Evolutionary conservation across 2,329 filamentous ascomycete genomes (phyloP), one percentile per base, ranked within the genome.

Genomic region (Geosmithia flava): DNA sequence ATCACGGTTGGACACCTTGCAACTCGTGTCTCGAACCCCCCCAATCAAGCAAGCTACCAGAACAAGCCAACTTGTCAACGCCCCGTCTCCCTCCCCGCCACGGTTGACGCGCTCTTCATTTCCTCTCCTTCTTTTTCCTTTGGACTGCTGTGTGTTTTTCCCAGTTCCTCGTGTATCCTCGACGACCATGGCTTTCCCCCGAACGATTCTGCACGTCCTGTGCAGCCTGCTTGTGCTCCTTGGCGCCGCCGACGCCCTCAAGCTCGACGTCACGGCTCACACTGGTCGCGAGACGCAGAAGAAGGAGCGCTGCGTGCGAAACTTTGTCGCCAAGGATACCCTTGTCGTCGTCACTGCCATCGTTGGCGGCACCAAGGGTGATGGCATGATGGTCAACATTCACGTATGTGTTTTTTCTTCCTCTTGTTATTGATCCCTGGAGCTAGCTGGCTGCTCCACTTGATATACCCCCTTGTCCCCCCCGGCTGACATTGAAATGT

Each of bases 301-400:
- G 58, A 79, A 83, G 61, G 85, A 91, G 70, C 80, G 91, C 71
- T 98, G 93, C 72, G 86, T 98, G 66, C 81, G 91, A 65, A 98
- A 98, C 72, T 98, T 96, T 66, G 90, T 96, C 55, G 78, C 80
- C 52, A 85, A 81, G 68, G 89, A 96, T 62, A 95, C 93, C 54
- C 73, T 98, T 55, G 93, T 98, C 42, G 91, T 97, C 33, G 91
- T 98, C 47, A 97, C 91, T 49, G 87, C 90, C 48, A 95, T 81
- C 51, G 76, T 95, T 49, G 80, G 83, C 63, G 93, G 93, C n/a
- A 71, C 71, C 55, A 87, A 84, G 68, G 91, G 89, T 50, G 93
- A 98, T 72, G 93, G 93, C 47, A 90, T 95, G 80, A 71, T 79
- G 58, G 80, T 97, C 54, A 95, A 97, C 66, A 93, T 98, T 76